These are phyloP conservation scores for Lenwebbia sp. DNA, from an alignment of 345 rosid species.

Conservation along the genomic window DNA sequence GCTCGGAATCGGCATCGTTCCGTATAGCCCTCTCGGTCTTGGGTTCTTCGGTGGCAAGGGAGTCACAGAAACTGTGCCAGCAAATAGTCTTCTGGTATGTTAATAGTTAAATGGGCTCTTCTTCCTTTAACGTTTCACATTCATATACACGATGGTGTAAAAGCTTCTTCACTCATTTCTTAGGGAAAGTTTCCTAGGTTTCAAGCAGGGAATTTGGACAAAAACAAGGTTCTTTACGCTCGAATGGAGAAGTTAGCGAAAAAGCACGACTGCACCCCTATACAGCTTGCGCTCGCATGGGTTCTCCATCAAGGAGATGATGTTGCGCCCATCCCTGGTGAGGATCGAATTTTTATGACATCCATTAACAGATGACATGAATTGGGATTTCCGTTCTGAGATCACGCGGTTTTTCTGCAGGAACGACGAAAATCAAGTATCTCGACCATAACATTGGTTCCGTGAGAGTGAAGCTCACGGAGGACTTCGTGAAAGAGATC, in stretches of 20 bases:
- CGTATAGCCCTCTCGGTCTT: slow-evolving; percentile 12
- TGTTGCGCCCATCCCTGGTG: slow-evolving; percentile 36
- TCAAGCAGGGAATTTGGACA: neutral
- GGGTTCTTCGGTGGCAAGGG: slow-evolving; percentile 6
- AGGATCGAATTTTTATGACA: neutral
- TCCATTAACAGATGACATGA: neutral
- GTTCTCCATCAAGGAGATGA: slow-evolving; percentile 33
- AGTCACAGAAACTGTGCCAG: neutral
- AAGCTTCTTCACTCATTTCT: neutral
- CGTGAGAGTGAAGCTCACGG: slow-evolving; percentile 18
- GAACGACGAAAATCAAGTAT: slow-evolving; percentile 45
- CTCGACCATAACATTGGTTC: slow-evolving; percentile 34
- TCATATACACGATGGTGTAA: neutral
- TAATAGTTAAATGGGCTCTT: neutral
- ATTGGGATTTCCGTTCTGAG: neutral
- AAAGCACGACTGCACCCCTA: slow-evolving; percentile 18
- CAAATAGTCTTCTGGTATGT: neutral
- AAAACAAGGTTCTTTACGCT: slow-evolving; percentile 10
- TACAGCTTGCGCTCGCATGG: slow-evolving; percentile 39
- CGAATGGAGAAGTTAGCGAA: slow-evolving; percentile 14
- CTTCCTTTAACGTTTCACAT: neutral
- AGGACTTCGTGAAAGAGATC: slow-evolving; percentile 21
- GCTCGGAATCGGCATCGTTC: slow-evolving; percentile 8
- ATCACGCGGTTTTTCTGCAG: neutral
- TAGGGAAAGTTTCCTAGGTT: neutral